A percentile compares a stretch with the other conserved stretches of the same genome.
phyloP scores from a whole-genome alignment of 225 moss, liverwort and hornwort species.

The Marchantia paleacea region DNA sequence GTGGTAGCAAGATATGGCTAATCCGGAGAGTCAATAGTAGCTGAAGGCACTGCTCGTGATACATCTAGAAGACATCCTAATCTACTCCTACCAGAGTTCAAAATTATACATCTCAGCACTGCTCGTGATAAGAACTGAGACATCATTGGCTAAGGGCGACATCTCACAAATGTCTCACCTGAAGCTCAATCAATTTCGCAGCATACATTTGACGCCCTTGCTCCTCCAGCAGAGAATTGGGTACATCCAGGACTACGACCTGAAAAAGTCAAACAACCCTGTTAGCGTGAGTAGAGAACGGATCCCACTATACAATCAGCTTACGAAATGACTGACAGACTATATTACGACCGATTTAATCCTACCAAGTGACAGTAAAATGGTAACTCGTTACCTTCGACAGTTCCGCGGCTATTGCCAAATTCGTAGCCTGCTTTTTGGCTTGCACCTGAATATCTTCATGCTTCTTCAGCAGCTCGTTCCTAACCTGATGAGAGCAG shows the following conservation, averaged over 20 bases:
- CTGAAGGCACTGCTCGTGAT: no score
- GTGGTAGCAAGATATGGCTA: no score
- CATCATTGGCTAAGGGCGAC: no score
- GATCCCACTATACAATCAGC: no score
- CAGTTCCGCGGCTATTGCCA: conserved; percentile 69
- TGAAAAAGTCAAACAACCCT: background rate
- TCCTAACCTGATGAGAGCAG: conserved; percentile 52
- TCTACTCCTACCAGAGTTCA: no score
- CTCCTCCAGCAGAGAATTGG: conserved; percentile 92
- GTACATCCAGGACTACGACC: conserved; percentile 70
- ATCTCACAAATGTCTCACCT: conserved; percentile 42
- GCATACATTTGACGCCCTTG: conserved; percentile 99
- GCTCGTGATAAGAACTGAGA: no score
- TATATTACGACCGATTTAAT: no score
- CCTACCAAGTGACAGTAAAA: background rate
- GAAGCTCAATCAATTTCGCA: conserved; percentile 89
- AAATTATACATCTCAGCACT: no score
- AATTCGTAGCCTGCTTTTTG: conserved; percentile 68
- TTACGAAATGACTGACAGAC: no score
- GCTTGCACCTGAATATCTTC: conserved; percentile 49
- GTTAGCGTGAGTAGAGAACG: no score
- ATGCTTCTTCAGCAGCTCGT: conserved; percentile 75
- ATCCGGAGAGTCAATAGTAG: no score
- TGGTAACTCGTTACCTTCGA: conserved; percentile 54
- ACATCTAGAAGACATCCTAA: no score